Conservation (phyloP, 495 filamentous ascomycete genomes). For the Chaetomium tenue region DNA sequence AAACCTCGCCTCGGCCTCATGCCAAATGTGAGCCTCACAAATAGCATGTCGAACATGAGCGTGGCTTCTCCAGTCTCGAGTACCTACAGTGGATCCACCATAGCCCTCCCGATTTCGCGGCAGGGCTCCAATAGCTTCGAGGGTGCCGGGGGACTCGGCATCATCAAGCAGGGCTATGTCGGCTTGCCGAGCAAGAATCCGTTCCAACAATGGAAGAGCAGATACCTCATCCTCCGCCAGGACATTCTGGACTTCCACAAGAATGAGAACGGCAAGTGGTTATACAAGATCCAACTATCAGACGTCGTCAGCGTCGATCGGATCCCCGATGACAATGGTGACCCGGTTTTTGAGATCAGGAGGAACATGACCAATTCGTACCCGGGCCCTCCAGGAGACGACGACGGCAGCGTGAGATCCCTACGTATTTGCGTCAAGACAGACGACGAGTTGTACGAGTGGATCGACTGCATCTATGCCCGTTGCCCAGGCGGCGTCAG, state of each 20-base stretch:
- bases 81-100: conserved; percentile 62
- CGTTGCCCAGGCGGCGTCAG: conserved; percentile 95
- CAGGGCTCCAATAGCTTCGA: conserved; percentile 58
- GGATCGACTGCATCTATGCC: conserved; percentile 96
- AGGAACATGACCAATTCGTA: conserved; percentile 53
- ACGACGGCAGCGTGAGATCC: conserved; percentile 75
- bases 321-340: conserved; percentile 67
- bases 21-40: conserved; percentile 66
- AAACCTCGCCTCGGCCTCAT: conserved; percentile 77
- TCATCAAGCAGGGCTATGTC: conserved; percentile 78
- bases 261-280: conserved; percentile 76
- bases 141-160: conserved; percentile 60
- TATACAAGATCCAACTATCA: conserved; percentile 73
- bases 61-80: conserved; percentile 61
- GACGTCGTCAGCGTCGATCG: conserved; percentile 83
- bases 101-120: conserved; percentile 63
- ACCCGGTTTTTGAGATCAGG: conserved; percentile 88
- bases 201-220: conserved; percentile 79
- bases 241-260: conserved; percentile 90
- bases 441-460: conserved; percentile 95
- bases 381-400: conserved; percentile 46
- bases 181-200: conserved; percentile 71
- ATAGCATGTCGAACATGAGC: conserved; percentile 73
- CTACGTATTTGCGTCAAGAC: conserved; percentile 86
- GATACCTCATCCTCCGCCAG: conserved; percentile 84